Percentiles rank a stretch among this genome's conserved stretches.
Conservation (phyloP, 2,329 filamentous ascomycete species). For the Bipolaris sorokiniana region DNA sequence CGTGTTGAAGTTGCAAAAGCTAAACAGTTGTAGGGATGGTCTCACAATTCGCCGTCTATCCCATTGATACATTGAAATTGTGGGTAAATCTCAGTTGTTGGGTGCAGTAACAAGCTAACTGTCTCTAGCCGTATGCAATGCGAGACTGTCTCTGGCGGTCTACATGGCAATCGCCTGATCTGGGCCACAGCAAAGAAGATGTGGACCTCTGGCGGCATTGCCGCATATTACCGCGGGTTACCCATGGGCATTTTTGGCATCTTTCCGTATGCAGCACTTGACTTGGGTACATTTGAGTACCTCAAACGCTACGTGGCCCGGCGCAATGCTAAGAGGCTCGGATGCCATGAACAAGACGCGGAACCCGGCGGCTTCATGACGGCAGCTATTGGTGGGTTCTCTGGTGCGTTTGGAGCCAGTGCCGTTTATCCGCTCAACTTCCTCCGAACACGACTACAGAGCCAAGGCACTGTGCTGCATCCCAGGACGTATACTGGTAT, state of each 20-base stretch:
- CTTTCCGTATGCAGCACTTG: slow-evolving; percentile 97
- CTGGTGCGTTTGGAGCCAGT: slow-evolving; percentile 89
- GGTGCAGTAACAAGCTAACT: slow-evolving; percentile 15
- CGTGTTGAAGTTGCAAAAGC: not conserved
- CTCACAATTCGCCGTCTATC: slow-evolving; percentile 96
- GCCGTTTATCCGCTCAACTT: slow-evolving; percentile 95
- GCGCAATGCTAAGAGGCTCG: slow-evolving; percentile 71
- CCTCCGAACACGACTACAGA: slow-evolving; percentile 87
- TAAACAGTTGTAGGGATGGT: slow-evolving; percentile 67
- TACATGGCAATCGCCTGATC: slow-evolving; percentile 82
- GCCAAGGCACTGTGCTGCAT: slow-evolving; percentile 92
- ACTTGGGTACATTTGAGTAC: slow-evolving; percentile 93
- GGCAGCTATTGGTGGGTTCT: slow-evolving; percentile 87
- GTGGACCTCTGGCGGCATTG: slow-evolving; percentile 75
- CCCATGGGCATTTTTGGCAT: slow-evolving; percentile 94
- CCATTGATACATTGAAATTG: slow-evolving; percentile 83
- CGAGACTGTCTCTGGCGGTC: slow-evolving; percentile 84
- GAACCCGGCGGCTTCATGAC: slow-evolving; percentile 81
- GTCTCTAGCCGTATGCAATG: slow-evolving; percentile 78
- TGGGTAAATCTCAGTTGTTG: slow-evolving; percentile 46
- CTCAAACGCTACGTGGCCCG: slow-evolving; percentile 77
- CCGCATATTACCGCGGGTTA: slow-evolving; percentile 86
- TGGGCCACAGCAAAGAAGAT: slow-evolving; percentile 84
- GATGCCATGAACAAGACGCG: slow-evolving; percentile 80
- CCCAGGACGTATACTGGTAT: slow-evolving; percentile 90